Evolutionary conservation across 208 protist species (phyloP).

Genomic region (Leishmania turanica): DNA sequence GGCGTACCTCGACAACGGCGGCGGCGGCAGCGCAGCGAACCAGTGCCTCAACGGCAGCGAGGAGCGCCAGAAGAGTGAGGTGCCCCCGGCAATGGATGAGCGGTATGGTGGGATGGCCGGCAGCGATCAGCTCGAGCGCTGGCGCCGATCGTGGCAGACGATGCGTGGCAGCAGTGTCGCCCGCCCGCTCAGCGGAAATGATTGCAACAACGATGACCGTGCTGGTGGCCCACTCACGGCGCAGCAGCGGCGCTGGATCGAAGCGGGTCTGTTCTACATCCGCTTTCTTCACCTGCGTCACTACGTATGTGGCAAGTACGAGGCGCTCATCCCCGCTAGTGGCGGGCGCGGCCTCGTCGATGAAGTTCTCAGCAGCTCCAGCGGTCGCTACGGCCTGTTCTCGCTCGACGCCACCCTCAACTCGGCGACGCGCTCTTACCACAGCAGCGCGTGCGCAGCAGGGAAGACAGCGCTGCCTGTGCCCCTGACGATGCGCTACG

Average conservation of each 20-base stretch:
- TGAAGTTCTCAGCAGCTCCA: background rate
- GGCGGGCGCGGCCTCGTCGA: background rate
- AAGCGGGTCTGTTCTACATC: constrained; percentile 23
- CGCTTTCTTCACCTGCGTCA: constrained; percentile 23
- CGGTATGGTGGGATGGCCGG: background rate
- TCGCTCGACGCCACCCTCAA: constrained; percentile 13
- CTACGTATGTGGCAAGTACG: constrained; percentile 22
- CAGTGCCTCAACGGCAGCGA: background rate
- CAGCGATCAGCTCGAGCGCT: background rate
- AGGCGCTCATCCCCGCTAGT: constrained; percentile 8
- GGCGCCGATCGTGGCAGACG: background rate
- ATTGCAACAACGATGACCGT: background rate
- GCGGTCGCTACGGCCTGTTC: background rate
- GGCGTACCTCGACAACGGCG: constrained; percentile 45
- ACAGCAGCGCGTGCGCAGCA: background rate
- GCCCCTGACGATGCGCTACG: constrained; percentile 44
- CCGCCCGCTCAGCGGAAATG: background rate
- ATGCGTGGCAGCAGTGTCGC: background rate
- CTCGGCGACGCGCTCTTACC: constrained; percentile 8
- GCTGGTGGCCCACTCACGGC: background rate
- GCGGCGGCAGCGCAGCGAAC: background rate
- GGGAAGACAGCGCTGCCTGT: constrained; percentile 13
- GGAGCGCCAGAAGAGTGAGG: constrained; percentile 25
- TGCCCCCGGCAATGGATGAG: constrained; percentile 8
- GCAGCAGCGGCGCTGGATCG: constrained; percentile 20